phyloP scores from a whole-genome alignment of 257 asterid genomes.

The Scutellaria baicalensis region DNA sequence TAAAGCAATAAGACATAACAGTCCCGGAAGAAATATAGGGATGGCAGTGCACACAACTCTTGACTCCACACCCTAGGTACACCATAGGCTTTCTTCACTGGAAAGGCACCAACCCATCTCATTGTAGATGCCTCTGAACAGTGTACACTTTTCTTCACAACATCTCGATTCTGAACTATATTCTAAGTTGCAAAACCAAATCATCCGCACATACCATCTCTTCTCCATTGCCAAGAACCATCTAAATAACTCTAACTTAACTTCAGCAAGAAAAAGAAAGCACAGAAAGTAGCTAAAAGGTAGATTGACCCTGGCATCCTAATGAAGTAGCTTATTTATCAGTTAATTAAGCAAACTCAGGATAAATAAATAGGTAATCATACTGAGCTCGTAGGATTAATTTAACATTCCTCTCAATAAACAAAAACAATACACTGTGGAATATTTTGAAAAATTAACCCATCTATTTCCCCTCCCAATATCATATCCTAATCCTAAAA shows the following conservation, averaged over 20 bases:
- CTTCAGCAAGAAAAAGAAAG: neutral
- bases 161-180: slow-evolving; percentile 1
- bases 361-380: neutral
- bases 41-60: neutral
- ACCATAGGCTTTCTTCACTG: neutral
- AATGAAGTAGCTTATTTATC: neutral
- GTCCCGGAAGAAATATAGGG: neutral
- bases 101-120: neutral
- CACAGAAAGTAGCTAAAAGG: neutral
- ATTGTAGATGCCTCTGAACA: neutral
- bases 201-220: neutral
- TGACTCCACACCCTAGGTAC: neutral
- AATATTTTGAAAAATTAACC: neutral
- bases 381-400: neutral
- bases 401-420: neutral
- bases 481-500: slow-evolving; percentile 3
- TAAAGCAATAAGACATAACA: neutral
- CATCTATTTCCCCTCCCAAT: neutral
- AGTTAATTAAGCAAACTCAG: slow-evolving; percentile 1
- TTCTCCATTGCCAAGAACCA: neutral
- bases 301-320: neutral
- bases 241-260: neutral
- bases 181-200: neutral
- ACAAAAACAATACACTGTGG: neutral
- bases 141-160: neutral